Evolutionary conservation across 257 asterid species (phyloP), one percentile per base, ranked within the genome.

Genomic region (Capsicum chinense): DNA sequence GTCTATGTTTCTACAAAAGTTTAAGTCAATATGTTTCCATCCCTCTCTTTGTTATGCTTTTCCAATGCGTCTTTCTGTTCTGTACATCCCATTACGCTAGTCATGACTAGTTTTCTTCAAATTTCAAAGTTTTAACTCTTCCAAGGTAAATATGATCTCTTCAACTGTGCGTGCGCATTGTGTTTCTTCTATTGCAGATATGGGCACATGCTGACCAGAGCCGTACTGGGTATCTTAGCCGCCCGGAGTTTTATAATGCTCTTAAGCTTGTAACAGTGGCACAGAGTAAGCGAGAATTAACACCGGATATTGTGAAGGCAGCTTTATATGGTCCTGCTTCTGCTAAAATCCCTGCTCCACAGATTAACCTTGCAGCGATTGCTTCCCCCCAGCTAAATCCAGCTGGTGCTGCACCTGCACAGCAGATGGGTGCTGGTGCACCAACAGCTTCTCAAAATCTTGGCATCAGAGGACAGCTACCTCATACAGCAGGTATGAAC

Each of bases 181-280:
- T 78, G 14, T 54, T 26, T n/a, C 7, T 60, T 83, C 48, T 83
- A 74, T 82, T 92, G 94, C 93, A 95, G 99, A 92, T 96, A 92
- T 96, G 98, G 98, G 88, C 80, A 89, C 91, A 90, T 82, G 97
- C 95, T 73, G 98, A 96, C 85, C 96, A 92, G 89, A 93, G 89
- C 73, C 95, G 83, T 78, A 88, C 83, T 81, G 99, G 98, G 58
- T 94, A 83, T 88, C 98, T 96, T 56, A 85, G 93, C 83, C 98
- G 95, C 56, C 88, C 92, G 26, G 99, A 94, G 88, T 96, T 96
- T 88, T 94, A 89, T 87, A 96, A 94, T 87, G 98, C 98, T 86
- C 98, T 96, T 63, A 96, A 92, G 91, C 98, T 96, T 78, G 98
- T 96, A 70, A 96, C 99, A 3, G 98, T 96, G 87, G 99, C 99